phyloP scores from a whole-genome alignment of 169 alveolate species.

The Plasmodium reichenowi region DNA sequence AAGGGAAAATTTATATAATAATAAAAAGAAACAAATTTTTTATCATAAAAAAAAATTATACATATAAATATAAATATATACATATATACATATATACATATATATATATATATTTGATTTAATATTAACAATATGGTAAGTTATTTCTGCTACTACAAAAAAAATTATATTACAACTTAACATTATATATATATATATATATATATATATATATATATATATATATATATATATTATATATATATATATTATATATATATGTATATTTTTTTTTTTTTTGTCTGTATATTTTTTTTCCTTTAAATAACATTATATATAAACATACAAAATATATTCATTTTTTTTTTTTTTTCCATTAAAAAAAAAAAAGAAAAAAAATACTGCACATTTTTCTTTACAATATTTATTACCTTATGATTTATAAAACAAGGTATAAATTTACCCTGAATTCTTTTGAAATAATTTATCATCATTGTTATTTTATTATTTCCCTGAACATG shows the following conservation, averaged over 20 bases:
- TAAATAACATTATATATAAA: too few relatives aligned
- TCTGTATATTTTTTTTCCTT: too few relatives aligned
- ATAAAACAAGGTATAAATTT: slow-evolving; percentile 17
- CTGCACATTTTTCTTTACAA: neutral
- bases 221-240: too few relatives aligned
- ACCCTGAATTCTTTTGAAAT: slow-evolving; percentile 8
- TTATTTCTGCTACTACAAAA: too few relatives aligned
- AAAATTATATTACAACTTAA: too few relatives aligned
- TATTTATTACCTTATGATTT: slow-evolving; percentile 40
- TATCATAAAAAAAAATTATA: too few relatives aligned
- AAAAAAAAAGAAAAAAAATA: neutral
- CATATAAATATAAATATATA: too few relatives aligned
- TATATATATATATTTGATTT: too few relatives aligned
- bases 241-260: neutral
- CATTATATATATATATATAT: too few relatives aligned
- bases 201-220: neutral
- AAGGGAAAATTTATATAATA: neutral
- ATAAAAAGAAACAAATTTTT: neutral
- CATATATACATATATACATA: too few relatives aligned
- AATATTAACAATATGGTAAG: too few relatives aligned
- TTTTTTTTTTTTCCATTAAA: neutral
- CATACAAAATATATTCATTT: neutral
- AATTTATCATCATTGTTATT: slow-evolving; percentile 41
- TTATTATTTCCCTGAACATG: neutral
- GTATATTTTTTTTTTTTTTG: neutral